Evolutionary conservation across 768 basidiomycete genomes (phyloP), one percentile per base, ranked within the genome.

Genomic region (Lentinus tigrinus): DNA sequence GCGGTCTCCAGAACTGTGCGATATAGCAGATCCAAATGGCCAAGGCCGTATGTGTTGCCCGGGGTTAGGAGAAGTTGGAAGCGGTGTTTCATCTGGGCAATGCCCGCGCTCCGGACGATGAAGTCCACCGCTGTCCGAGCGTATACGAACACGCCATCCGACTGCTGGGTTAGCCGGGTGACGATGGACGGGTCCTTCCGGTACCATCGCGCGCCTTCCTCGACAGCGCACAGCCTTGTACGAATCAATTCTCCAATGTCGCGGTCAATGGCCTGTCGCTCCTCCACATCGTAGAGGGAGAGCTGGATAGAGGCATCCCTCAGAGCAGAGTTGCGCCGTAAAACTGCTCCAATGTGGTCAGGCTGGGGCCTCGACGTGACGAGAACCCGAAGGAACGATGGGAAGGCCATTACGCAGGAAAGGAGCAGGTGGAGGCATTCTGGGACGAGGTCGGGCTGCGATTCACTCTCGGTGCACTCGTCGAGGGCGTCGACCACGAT

Each of bases 381-480:
- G 31, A 46, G 24, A 8, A 46, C 5, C 3, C 23, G 43, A 8
- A 46, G 13, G 24, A 23, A 23, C 21, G 3, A 46, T 14, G 43
- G 6, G 9, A 8, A 8, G 19, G 14, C 4, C 23, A 23, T 5
- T 5, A 23, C 24, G 19, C n/a, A 46, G 1, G 43, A 46, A 7
- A 6, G 5, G 21, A 46, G 43, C 13, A 13, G 24, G 21, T 14
- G n/a, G 43, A 46, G n/a, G 21, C 21, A 23, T 3, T 46, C 14
- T 23, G 43, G 43, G 23, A 23, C 21, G 21, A 46, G 23, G 13
- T 24, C 21, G 11, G 43, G 19, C 13, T 46, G 21, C 43, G 23
- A 23, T 23, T 13, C 67, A 27, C 61, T 47, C 48, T 62, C 61
- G 52, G 54, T 66, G 43, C 61, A 53, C 48, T 62, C 61, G 52